A percentile compares a stretch with the other conserved stretches of the same genome.
phyloP scores from a whole-genome alignment of 2,329 filamentous ascomycete species.

The Arthroderma sp. region DNA sequence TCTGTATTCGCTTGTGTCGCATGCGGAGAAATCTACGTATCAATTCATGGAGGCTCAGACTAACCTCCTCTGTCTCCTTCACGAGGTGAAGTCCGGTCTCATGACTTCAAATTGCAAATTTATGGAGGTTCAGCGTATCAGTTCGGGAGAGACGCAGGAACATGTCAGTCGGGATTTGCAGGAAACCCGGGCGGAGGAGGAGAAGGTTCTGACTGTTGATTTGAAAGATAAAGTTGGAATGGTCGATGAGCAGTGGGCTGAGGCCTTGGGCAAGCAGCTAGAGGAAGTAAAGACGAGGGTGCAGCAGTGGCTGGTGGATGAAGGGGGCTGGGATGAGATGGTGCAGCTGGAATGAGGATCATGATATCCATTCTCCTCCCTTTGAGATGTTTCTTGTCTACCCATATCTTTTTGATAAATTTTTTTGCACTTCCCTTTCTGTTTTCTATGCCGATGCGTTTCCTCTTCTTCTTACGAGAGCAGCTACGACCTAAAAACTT shows the following conservation, averaged over 20 bases:
- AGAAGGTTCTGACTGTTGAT: conserved; percentile 61
- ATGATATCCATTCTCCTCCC: conserved; percentile 7
- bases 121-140: conserved; percentile 50
- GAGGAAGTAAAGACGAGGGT: conserved; percentile 61
- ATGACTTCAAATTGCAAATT: conserved; percentile 55
- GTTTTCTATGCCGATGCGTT: neutral
- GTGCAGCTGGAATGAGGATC: conserved; percentile 37
- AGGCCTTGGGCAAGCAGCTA: conserved; percentile 69
- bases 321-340: conserved; percentile 79
- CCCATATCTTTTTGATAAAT: neutral
- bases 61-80: conserved; percentile 76
- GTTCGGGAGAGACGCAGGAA: conserved; percentile 30
- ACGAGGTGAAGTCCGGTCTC: conserved; percentile 74
- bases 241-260: conserved; percentile 82
- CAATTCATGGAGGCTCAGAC: conserved; percentile 95
- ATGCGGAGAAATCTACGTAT: conserved; percentile 84
- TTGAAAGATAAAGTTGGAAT: conserved; percentile 85
- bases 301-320: conserved; percentile 56
- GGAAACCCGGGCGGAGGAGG: conserved; percentile 52
- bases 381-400: conserved; percentile 3
- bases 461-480: neutral
- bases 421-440: neutral
- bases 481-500: neutral
- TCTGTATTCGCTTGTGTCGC: conserved; percentile 68
- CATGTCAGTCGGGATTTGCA: conserved; percentile 36